Base-by-base conservation (phyloP, 106 monocot species). In the Xerophyta viscosa region DNA sequence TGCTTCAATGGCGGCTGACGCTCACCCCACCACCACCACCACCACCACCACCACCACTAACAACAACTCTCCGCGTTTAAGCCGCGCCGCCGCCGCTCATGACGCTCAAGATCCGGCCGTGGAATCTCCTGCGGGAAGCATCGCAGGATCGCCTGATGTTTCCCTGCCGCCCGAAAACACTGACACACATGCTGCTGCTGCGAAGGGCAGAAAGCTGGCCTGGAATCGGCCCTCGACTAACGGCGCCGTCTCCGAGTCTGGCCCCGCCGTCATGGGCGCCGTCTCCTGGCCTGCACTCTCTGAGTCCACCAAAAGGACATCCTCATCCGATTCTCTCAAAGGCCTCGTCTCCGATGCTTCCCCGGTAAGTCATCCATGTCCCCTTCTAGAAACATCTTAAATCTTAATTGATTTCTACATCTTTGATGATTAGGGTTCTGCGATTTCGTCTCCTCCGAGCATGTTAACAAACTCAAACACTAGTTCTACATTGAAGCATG, bases 321-420 rank as follows among this genome's bases (percentile, higher is more conserved):
- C 49, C 24, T 57, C 48, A 2, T 18, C 66, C 11, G 49, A 66
- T 17, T 37, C 63, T 4, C 17, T 55, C 31, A 73, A 61, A 21
- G 47, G 50, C 11, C 44, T 70, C 43, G 46, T 65, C 33, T 52
- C 65, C 7, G 66, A 74, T 52, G 74, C 54, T 56, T 70, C 74
- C 11, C 27, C 56, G 8, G 62, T 66, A 33, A 24, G 33, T 24
- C 46, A 27, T 20, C 37, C 11, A 15, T 19, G 26, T 50, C 14
- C 27, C 41, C 18, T 10, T 39, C 29, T 9, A 22, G n/a, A n/a
- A n/a, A n/a, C n/a, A n/a, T n/a, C n/a, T n/a, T n/a, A n/a, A n/a
- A n/a, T n/a, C 20, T 42, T 26, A 28, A 23, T 51, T 39, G 19
- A 8, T 27, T 53, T 21, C 1, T 20, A 27, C 29, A 26, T 41